Percentiles rank a stretch among this genome's conserved stretches.
These are phyloP conservation scores for Pseudisothecium myosuroides DNA, from an alignment of 225 moss, liverwort and hornwort species.

Conservation along the genomic window DNA sequence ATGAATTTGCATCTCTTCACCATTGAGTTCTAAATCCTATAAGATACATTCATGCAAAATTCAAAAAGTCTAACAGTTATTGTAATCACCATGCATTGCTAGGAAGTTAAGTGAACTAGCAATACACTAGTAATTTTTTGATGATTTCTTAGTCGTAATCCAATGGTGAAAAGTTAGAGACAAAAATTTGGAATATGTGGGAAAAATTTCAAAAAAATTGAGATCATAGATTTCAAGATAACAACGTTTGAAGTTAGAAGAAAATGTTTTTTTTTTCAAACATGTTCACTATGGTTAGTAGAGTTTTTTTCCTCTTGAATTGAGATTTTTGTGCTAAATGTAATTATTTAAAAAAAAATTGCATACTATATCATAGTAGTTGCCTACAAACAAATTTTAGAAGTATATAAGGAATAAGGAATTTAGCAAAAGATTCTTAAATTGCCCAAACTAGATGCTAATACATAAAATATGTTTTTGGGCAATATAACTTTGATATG, in stretches of 20 bases:
- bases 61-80: background rate
- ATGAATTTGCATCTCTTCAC: background rate
- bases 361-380: background rate
- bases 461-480: too few relatives aligned
- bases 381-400: too few relatives aligned
- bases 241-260: background rate
- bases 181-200: background rate
- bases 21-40: background rate
- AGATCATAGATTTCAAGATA: background rate
- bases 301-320: background rate
- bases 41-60: background rate
- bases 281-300: fast-evolving
- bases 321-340: background rate
- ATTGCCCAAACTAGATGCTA: fast-evolving
- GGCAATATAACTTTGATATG: fast-evolving
- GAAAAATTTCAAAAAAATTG: background rate
- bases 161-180: background rate
- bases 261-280: too few relatives aligned
- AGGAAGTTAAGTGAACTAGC: background rate
- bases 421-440: background rate
- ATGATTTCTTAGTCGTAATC: background rate
- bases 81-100: background rate
- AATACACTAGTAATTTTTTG: background rate
- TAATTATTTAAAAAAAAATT: background rate
- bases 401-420: background rate